Evolutionary conservation across 352 stramenopile species (phyloP).

Genomic region (Thalassiosira hispida): DNA sequence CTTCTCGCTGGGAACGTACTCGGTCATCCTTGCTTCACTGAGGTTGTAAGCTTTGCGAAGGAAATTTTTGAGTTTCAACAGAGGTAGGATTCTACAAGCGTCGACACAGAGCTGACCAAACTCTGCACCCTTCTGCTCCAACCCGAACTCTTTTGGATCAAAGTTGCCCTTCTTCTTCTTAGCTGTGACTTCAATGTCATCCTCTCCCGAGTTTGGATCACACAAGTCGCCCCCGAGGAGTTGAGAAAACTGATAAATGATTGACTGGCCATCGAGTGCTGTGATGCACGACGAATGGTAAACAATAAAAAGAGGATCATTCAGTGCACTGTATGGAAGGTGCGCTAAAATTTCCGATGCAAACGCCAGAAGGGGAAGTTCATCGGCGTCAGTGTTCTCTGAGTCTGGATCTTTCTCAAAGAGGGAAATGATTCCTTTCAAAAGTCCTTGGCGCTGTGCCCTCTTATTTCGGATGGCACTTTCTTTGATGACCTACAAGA

Average conservation of each 20-base stretch:
- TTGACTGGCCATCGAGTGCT: conserved; percentile 71
- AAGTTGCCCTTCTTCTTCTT: conserved; percentile 46
- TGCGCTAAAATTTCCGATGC: conserved; percentile 82
- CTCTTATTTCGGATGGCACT: conserved; percentile 72
- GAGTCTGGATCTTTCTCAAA: conserved; percentile 69
- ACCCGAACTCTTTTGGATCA: conserved; percentile 37
- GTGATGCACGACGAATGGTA: conserved; percentile 77
- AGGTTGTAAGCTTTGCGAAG: conserved; percentile 76
- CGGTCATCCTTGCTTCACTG: conserved; percentile 65
- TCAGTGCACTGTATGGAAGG: conserved; percentile 80
- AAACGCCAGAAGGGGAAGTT: conserved; percentile 78
- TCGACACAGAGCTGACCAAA: conserved; percentile 75
- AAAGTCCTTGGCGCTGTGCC: conserved; percentile 75
- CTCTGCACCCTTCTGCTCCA: conserved; percentile 24
- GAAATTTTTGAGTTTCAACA: conserved; percentile 79
- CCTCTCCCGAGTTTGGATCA: conserved; percentile 62
- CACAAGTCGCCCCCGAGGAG: conserved; percentile 48
- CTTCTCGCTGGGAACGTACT: conserved; percentile 75
- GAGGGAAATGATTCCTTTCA: conserved; percentile 74
- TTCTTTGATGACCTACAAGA: conserved; percentile 72
- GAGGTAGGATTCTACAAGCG: conserved; percentile 60
- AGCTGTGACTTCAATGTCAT: conserved; percentile 65
- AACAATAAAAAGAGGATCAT: conserved; percentile 85
- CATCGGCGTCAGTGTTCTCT: conserved; percentile 36
- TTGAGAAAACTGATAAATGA: conserved; percentile 43